Conservation (phyloP, 345 rosid species). For the Eucalyptus erythrocorys region DNA sequence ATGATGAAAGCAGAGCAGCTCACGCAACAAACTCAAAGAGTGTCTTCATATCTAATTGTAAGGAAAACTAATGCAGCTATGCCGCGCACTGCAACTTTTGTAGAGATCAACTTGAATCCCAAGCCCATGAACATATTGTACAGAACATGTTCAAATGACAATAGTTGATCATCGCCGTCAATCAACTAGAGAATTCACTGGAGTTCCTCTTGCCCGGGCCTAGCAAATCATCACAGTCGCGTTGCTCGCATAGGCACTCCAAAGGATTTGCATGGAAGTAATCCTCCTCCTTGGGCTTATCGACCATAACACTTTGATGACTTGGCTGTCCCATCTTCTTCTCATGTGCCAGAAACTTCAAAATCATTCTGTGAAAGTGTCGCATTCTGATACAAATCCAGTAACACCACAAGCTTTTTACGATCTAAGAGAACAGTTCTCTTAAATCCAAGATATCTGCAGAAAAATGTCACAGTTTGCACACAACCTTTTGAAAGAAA, state of each 20-base stretch:
- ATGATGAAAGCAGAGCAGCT: not conserved
- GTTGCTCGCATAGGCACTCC: slow-evolving; percentile 75
- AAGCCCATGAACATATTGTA: not conserved
- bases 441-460: slow-evolving; percentile 78
- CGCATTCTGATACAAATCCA: slow-evolving; percentile 64
- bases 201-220: not conserved
- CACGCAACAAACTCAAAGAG: not conserved
- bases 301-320: slow-evolving; percentile 42
- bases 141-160: not conserved
- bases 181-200: not conserved
- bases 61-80: not conserved
- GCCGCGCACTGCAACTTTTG: not conserved
- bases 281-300: slow-evolving; percentile 96
- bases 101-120: not conserved
- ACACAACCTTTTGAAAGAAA: not conserved
- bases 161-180: no score
- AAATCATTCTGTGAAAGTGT: slow-evolving; percentile 60
- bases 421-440: slow-evolving; percentile 55
- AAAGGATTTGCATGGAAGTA: slow-evolving; percentile 95
- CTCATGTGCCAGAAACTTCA: slow-evolving; percentile 41
- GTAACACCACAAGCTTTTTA: slow-evolving; percentile 51
- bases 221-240: slow-evolving; percentile 44
- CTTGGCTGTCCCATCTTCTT: slow-evolving; percentile 66
- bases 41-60: not conserved
- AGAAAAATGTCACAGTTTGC: not conserved